Evolutionary conservation across 2,329 filamentous ascomycete species (phyloP).

Genomic region (Penicillium sp.): DNA sequence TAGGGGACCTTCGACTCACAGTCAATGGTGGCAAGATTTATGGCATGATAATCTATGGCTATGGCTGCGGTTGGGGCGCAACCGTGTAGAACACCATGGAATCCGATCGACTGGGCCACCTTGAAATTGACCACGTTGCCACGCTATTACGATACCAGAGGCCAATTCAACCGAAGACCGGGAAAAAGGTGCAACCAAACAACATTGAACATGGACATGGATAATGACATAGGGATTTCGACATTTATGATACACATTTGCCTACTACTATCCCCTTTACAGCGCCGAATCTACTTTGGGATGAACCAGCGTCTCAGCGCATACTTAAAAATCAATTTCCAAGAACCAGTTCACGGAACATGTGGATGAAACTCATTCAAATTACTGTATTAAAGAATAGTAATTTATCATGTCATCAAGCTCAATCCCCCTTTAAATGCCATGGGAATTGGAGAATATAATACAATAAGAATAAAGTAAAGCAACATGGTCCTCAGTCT

Average conservation of each 20-base stretch:
- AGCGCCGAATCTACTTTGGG: not conserved
- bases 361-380: not conserved
- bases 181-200: not conserved
- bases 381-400: not conserved
- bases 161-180: not conserved
- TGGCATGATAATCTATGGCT: not conserved
- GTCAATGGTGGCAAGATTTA: not conserved
- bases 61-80: not conserved
- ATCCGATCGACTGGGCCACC: not conserved
- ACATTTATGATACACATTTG: too few species aligned
- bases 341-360: not conserved
- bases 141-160: not conserved
- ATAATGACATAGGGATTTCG: not conserved
- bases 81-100: conserved; percentile 4
- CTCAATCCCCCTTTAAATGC: not conserved
- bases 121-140: not conserved
- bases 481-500: not conserved
- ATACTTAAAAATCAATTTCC: not conserved
- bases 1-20: not conserved
- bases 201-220: not conserved
- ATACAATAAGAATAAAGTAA: conserved; percentile 10
- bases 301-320: not conserved
- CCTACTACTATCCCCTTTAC: too few species aligned
- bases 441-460: conserved; percentile 4
- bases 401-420: not conserved